Percentiles rank a stretch among this genome's conserved stretches.
Evolutionary conservation across 2,329 filamentous ascomycete species (phyloP).

Genomic region (Didymella pinodella): DNA sequence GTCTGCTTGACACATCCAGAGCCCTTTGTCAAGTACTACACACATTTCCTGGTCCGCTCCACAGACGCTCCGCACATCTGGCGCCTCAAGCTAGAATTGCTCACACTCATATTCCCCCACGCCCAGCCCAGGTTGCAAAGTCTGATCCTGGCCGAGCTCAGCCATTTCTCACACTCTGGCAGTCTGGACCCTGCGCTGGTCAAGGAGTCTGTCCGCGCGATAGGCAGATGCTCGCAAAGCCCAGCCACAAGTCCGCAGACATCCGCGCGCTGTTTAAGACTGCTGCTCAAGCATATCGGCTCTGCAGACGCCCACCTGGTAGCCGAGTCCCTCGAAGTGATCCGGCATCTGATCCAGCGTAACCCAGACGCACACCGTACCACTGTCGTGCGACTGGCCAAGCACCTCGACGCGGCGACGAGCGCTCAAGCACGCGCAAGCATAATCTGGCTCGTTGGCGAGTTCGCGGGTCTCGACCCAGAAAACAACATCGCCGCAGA

Average conservation of each 20-base stretch:
- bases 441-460: slow-evolving; percentile 96
- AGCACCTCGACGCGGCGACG: slow-evolving; percentile 86
- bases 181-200: slow-evolving; percentile 78
- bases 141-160: slow-evolving; percentile 88
- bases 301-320: slow-evolving; percentile 87
- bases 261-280: slow-evolving; percentile 78
- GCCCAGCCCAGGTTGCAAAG: slow-evolving; percentile 78
- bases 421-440: slow-evolving; percentile 89
- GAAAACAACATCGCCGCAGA: slow-evolving; percentile 93
- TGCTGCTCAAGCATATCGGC: slow-evolving; percentile 86
- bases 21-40: slow-evolving; percentile 86
- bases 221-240: slow-evolving; percentile 88
- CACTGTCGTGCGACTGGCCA: slow-evolving; percentile 88
- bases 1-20: slow-evolving; percentile 79
- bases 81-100: slow-evolving; percentile 88
- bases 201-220: slow-evolving; percentile 87
- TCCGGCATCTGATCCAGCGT: slow-evolving; percentile 93
- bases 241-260: slow-evolving; percentile 47
- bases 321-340: slow-evolving; percentile 91
- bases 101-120: slow-evolving; percentile 90
- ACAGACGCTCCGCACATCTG: slow-evolving; percentile 83
- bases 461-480: slow-evolving; percentile 81
- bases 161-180: slow-evolving; percentile 94
- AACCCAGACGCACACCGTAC: slow-evolving; percentile 80
- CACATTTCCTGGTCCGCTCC: slow-evolving; percentile 86